A percentile compares a stretch with the other conserved stretches of the same genome.
Evolutionary conservation across 2,329 filamentous ascomycete species (phyloP).

Genomic region (Trichoderma polysporum): DNA sequence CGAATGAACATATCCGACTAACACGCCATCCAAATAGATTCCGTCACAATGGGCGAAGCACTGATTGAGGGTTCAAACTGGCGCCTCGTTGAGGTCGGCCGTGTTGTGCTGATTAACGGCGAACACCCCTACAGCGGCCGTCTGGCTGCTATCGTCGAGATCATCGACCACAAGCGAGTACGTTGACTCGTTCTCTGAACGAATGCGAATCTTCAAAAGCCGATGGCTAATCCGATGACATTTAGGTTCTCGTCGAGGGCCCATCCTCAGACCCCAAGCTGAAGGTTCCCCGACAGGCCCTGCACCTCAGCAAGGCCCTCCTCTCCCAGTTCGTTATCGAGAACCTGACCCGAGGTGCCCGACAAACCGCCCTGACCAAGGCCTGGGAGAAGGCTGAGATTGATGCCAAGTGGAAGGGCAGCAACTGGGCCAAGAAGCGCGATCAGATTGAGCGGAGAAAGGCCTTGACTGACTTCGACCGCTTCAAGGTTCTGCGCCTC

Average conservation of each 20-base stretch:
- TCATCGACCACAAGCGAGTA: slow-evolving; percentile 99
- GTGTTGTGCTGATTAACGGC: slow-evolving; percentile 85
- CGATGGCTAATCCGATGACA: slow-evolving; percentile 29
- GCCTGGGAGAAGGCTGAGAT: slow-evolving; percentile 89
- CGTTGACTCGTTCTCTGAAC: slow-evolving; percentile 45
- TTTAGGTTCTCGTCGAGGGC: slow-evolving; percentile 91
- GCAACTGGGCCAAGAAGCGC: slow-evolving; percentile 92
- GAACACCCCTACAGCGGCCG: slow-evolving; percentile 78
- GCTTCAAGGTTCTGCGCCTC: slow-evolving; percentile 99
- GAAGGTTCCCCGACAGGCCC: slow-evolving; percentile 81
- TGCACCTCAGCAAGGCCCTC: slow-evolving; percentile 78
- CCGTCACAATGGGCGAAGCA: slow-evolving; percentile 78
- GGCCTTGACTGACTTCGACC: slow-evolving; percentile 95
- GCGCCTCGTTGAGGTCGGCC: slow-evolving; percentile 98
- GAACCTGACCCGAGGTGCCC: slow-evolving; percentile 81
- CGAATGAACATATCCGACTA: slow-evolving; percentile 32
- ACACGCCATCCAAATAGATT: slow-evolving; percentile 32
- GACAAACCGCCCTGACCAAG: slow-evolving; percentile 79
- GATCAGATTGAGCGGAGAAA: slow-evolving; percentile 82
- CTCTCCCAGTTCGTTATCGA: slow-evolving; percentile 87
- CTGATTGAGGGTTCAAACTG: slow-evolving; percentile 79
- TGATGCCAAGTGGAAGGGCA: slow-evolving; percentile 89
- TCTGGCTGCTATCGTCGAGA: slow-evolving; percentile 94
- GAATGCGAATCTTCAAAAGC: slow-evolving; percentile 8
- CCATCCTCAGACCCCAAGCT: slow-evolving; percentile 78